Evolutionary conservation across 345 rosid species (phyloP), one percentile per base, ranked within the genome.

Genomic region (Physaria fendleri): DNA sequence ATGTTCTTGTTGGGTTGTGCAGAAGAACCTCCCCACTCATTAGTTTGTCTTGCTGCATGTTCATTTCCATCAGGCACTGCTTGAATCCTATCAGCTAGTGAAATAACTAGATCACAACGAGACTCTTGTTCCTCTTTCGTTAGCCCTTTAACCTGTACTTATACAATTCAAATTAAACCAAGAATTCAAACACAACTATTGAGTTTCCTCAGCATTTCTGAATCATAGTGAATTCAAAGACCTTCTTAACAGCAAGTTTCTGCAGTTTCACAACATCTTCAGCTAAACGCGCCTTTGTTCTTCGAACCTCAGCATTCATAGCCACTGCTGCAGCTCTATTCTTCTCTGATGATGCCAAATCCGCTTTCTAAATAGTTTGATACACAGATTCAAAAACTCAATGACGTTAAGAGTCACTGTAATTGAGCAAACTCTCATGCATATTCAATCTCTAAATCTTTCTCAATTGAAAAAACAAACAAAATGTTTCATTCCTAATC

Each of bases 291-390:
- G 90, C 87, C 66, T 84, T 92, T 12, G 77, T 75, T 53, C 85
- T 76, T 53, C 93, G 87, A 75, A 84, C 71, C 79, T 84, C 98
- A 8, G 96, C 96, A 33, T 76, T 85, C 80, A 82, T 59, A 2
- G 90, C 93, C 11, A 75, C 88, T 0, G 75, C 78, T 13, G 80
- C 72, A n/a, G 95, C 93, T 70, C 88, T 74, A 11, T 81, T 91
- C 10, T 12, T 74, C 68, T 92, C 90, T 40, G 12, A 62, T 6
- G 85, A 60, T 8, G 78, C 88, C 70, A 60, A 32, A 66, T 88
- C 85, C 15, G 79, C 75, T 84, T 88, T 85, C 95, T 85, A 75
- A 63, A 62, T 5, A 28, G 10, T 12, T 49, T 14, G 18, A 17
- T 40, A 59, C 45, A 46, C 32, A 64, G 1, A 5, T n/a, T 1